Conservation (phyloP, 2,329 filamentous ascomycete species). For the Endothia cerciana region DNA sequence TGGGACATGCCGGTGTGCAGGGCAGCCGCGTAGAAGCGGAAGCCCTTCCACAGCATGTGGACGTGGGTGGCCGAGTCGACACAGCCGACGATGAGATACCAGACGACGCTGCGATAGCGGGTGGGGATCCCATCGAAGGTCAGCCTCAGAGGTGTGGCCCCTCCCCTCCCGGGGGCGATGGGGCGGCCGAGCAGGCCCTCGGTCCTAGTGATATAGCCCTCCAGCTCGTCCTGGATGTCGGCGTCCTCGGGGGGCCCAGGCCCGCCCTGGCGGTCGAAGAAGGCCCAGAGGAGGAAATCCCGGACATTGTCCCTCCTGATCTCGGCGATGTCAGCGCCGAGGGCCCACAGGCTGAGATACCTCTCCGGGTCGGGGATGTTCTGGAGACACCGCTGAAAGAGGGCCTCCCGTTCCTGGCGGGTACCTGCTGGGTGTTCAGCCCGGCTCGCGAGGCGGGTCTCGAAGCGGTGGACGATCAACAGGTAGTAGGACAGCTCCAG, state of each 20-base stretch:
- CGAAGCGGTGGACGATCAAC: constrained; percentile 48
- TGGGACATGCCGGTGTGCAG: constrained; percentile 30
- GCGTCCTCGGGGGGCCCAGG: constrained; percentile 32
- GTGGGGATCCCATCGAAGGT: constrained; percentile 67
- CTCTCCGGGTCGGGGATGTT: constrained; percentile 58
- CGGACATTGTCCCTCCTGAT: constrained; percentile 69
- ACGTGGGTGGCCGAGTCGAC: constrained; percentile 57
- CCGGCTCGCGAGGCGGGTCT: constrained; percentile 41
- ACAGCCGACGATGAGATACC: constrained; percentile 62
- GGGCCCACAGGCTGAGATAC: constrained; percentile 69
- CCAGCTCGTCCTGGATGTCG: constrained; percentile 46
- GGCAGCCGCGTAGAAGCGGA: constrained; percentile 54
- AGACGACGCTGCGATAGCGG: constrained; percentile 64
- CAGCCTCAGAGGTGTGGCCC: constrained; percentile 61
- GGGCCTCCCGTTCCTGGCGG: constrained; percentile 50
- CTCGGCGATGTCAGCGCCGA: constrained; percentile 59
- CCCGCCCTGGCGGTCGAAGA: constrained; percentile 53
- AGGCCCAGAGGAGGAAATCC: constrained; percentile 70
- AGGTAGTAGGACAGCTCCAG: constrained; percentile 49
- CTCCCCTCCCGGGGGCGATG: constrained; percentile 59
- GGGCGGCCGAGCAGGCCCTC: constrained; percentile 56
- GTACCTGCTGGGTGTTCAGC: constrained; percentile 49
- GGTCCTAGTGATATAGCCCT: constrained; percentile 52
- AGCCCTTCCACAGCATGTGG: constrained; percentile 52
- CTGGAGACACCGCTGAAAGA: constrained; percentile 61